Conservation (phyloP, 108 stramenopile genomes). For the Chaetoceros muelleri region DNA sequence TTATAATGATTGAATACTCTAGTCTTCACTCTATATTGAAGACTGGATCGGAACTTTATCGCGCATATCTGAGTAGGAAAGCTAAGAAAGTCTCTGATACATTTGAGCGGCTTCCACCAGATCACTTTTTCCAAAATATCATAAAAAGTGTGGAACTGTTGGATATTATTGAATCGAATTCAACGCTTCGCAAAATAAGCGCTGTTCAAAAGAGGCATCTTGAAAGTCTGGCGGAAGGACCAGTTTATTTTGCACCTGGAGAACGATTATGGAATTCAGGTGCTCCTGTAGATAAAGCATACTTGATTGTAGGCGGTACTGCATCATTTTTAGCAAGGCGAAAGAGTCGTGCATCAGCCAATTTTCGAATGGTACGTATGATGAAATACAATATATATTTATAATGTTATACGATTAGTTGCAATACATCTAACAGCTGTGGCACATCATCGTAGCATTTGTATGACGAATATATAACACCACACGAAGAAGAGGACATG, state of each 20-base stretch:
- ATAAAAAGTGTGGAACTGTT: slow-evolving; percentile 45
- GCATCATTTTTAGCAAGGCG: slow-evolving; percentile 65
- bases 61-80: slow-evolving; percentile 49
- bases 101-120: slow-evolving; percentile 21
- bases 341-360: slow-evolving; percentile 43
- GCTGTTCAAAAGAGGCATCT: slow-evolving; percentile 82
- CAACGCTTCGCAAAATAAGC: slow-evolving; percentile 64
- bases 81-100: slow-evolving; percentile 22
- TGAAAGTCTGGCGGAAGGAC: slow-evolving; percentile 73
- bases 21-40: slow-evolving; percentile 60
- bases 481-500: too few relatives aligned
- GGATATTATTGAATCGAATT: slow-evolving; percentile 47
- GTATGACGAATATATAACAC: too few relatives aligned
- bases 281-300: slow-evolving; percentile 66
- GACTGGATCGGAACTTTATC: slow-evolving; percentile 57
- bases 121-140: slow-evolving; percentile 21
- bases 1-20: slow-evolving; percentile 62
- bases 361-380: slow-evolving; percentile 1
- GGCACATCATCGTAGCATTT: too few relatives aligned
- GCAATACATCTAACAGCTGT: too few relatives aligned
- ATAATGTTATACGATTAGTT: too few relatives aligned
- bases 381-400: too few relatives aligned
- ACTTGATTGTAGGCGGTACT: slow-evolving; percentile 68
- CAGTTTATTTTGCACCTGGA: slow-evolving; percentile 54
- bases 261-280: slow-evolving; percentile 72